Evolutionary conservation across 768 basidiomycete genomes (phyloP).

Genomic region (Ramaria sp.): DNA sequence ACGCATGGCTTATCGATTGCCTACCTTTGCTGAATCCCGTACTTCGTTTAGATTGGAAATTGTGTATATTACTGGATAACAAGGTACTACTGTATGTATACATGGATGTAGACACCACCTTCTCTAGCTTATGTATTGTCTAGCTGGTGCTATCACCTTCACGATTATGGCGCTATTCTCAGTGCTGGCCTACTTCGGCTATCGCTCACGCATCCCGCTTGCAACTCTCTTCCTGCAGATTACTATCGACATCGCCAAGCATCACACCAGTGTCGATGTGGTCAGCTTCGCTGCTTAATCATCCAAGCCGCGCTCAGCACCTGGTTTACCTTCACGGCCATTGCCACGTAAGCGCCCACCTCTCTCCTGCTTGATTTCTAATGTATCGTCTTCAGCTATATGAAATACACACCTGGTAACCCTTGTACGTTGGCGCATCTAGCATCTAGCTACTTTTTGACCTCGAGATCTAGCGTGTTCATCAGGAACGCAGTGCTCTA

Average conservation of each 20-base stretch:
- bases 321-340: conserved; percentile 72
- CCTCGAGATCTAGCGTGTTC: conserved; percentile 32
- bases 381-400: conserved; percentile 23
- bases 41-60: conserved; percentile 39
- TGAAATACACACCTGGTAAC: conserved; percentile 71
- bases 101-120: not conserved
- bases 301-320: conserved; percentile 62
- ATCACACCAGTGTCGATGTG: conserved; percentile 71
- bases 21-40: conserved; percentile 12
- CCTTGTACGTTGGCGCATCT: conserved; percentile 37
- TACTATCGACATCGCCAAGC: conserved; percentile 77
- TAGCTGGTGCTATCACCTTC: conserved; percentile 78
- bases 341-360: conserved; percentile 48
- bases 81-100: conserved; percentile 49
- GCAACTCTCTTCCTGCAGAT: conserved; percentile 72
- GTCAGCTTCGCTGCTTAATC: conserved; percentile 65
- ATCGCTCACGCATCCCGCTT: conserved; percentile 63
- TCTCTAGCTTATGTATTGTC: not conserved
- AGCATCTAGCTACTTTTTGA: conserved; percentile 1
- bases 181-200: conserved; percentile 64
- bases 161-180: conserved; percentile 71
- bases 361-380: not conserved
- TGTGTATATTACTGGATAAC: conserved; percentile 69
- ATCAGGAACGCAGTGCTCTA: conserved; percentile 47
- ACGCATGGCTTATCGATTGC: conserved; percentile 15